A percentile compares a stretch with the other conserved stretches of the same genome.
phyloP scores from a whole-genome alignment of 208 protist genomes.

The Leishmania guyanensis region DNA sequence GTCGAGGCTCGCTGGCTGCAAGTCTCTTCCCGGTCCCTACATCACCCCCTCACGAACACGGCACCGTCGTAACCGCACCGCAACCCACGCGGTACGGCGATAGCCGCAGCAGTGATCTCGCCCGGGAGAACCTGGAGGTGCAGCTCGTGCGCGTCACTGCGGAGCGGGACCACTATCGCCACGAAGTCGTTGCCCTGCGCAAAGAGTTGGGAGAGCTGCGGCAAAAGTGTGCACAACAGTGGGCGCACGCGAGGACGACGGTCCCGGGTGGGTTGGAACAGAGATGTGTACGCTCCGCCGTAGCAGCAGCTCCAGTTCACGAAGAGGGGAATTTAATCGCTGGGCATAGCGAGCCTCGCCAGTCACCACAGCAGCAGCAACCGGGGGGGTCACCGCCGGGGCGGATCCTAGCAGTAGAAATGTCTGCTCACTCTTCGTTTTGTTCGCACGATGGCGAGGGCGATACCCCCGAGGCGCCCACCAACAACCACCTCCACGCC shows the following conservation, averaged over 20 bases:
- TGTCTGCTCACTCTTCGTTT: conserved; percentile 20
- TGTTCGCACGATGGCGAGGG: conserved; percentile 11
- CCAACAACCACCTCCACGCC: not conserved
- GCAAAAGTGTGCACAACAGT: not conserved
- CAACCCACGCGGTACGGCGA: not conserved
- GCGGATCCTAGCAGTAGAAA: conserved; percentile 26
- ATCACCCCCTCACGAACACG: not conserved
- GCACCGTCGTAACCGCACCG: not conserved
- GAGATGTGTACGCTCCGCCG: not conserved
- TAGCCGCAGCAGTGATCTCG: not conserved
- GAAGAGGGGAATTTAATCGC: not conserved
- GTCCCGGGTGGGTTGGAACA: not conserved
- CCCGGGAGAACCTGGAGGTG: conserved; percentile 19
- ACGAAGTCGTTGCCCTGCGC: conserved; percentile 19
- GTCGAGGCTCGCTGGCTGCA: not conserved
- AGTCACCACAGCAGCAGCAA: not conserved
- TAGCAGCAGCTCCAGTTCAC: not conserved
- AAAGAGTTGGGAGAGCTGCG: conserved; percentile 21
- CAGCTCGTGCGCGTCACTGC: conserved; percentile 26
- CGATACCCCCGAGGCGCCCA: not conserved
- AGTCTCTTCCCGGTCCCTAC: not conserved
- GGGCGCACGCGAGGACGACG: not conserved
- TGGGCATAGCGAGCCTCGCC: not conserved
- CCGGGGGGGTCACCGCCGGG: not conserved
- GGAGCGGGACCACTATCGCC: conserved; percentile 37